These are phyloP conservation scores for Leptographium wingfieldii DNA, from an alignment of 2,329 filamentous ascomycete species.

Conservation along the genomic window DNA sequence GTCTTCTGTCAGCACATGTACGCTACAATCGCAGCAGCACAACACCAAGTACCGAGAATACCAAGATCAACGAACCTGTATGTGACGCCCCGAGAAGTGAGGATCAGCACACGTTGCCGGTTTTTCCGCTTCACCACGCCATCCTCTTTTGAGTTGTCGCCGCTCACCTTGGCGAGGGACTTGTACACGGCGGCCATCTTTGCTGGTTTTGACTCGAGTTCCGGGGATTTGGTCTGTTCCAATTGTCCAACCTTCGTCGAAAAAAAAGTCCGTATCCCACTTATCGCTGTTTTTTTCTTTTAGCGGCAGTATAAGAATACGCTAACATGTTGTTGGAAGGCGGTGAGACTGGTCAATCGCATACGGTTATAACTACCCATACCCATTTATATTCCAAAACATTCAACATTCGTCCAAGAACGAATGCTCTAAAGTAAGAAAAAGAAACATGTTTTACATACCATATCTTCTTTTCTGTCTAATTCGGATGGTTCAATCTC, in stretches of 20 bases:
- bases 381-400: too few species aligned
- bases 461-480: too few species aligned
- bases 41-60: neutral
- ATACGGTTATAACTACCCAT: neutral
- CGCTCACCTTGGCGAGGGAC: conserved; percentile 50
- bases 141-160: conserved; percentile 32
- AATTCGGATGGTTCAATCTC: too few species aligned
- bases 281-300: conserved; percentile 7
- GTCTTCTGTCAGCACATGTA: neutral
- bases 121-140: conserved; percentile 36
- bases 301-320: conserved; percentile 1
- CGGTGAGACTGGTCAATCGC: neutral
- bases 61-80: conserved; percentile 46
- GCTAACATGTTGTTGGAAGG: neutral
- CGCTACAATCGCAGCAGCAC: neutral
- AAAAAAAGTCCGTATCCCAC: neutral
- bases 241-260: neutral
- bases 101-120: conserved; percentile 70
- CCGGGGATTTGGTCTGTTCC: neutral
- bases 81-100: conserved; percentile 86
- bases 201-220: neutral
- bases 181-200: conserved; percentile 64
- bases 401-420: too few species aligned
- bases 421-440: too few species aligned
- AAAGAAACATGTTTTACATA: too few species aligned